Conservation (phyloP, 148 eudicot species). For the Mesembryanthemum crystallinum region DNA sequence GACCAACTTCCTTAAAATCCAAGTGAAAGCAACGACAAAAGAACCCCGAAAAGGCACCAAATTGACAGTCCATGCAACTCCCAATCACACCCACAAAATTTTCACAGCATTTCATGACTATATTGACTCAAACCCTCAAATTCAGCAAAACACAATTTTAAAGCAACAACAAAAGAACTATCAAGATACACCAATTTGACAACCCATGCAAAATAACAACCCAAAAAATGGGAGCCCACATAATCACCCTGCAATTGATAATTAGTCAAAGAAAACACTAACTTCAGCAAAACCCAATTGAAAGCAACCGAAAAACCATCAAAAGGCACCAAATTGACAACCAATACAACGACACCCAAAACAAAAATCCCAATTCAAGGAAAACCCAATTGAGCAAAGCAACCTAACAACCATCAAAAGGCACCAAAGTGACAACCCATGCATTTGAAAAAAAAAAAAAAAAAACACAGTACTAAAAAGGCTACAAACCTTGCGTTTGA, state of each 20-base stretch:
- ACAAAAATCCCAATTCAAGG: background rate
- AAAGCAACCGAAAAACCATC: background rate
- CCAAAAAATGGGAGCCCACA: background rate
- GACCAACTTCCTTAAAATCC: background rate
- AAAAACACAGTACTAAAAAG: background rate
- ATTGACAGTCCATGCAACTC: background rate
- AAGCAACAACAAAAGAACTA: slow-evolving; percentile 6
- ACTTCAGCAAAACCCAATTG: background rate
- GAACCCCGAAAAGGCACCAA: background rate
- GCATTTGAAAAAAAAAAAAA: background rate
- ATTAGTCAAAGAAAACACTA: background rate
- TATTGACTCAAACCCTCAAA: background rate
- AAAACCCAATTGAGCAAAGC: background rate
- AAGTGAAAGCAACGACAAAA: slow-evolving; percentile 8
- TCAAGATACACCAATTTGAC: background rate
- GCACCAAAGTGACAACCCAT: background rate
- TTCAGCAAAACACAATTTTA: background rate
- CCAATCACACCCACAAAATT: background rate
- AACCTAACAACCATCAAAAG: background rate
- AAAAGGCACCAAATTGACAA: background rate
- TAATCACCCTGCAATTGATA: no score
- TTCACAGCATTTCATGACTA: background rate
- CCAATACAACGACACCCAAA: background rate
- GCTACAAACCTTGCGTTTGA: slow-evolving; percentile 77
- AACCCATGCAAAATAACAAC: background rate